These are phyloP conservation scores for Cryptosporidium parvum DNA, from an alignment of 169 alveolate species.

Conservation along the genomic window DNA sequence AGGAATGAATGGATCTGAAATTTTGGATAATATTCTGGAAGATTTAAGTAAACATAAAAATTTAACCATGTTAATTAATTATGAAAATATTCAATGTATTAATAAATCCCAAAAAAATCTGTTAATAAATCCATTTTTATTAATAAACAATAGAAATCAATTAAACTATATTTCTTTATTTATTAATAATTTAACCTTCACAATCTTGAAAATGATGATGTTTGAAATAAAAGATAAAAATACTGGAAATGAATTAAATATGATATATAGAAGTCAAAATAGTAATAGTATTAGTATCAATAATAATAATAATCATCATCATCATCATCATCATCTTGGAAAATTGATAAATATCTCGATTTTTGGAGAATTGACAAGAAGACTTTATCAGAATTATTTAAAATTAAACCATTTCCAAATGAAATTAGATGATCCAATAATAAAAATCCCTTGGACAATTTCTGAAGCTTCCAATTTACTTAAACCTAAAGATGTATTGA, in stretches of 20 bases:
- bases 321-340: neutral
- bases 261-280: neutral
- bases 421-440: constrained; percentile 18
- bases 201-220: neutral
- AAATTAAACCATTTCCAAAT: constrained; percentile 22
- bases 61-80: neutral
- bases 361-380: constrained; percentile 44
- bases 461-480: constrained; percentile 34
- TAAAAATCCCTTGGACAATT: constrained; percentile 57
- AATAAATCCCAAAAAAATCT: neutral
- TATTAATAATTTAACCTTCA: constrained; percentile 50
- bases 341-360: neutral
- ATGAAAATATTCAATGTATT: constrained; percentile 5
- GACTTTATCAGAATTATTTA: constrained; percentile 27
- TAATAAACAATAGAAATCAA: constrained; percentile 34
- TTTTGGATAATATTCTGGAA: neutral
- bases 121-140: neutral
- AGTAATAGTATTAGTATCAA: too few species aligned
- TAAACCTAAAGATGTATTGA: constrained; percentile 36
- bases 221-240: neutral
- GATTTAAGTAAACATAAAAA: neutral
- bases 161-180: constrained; percentile 42
- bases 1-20: constrained; percentile 21
- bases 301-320: too few species aligned
- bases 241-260: neutral